A percentile compares a stretch with the other conserved stretches of the same genome.
Conservation (phyloP, 441 rosid species). For the Raphanus hybrid region DNA sequence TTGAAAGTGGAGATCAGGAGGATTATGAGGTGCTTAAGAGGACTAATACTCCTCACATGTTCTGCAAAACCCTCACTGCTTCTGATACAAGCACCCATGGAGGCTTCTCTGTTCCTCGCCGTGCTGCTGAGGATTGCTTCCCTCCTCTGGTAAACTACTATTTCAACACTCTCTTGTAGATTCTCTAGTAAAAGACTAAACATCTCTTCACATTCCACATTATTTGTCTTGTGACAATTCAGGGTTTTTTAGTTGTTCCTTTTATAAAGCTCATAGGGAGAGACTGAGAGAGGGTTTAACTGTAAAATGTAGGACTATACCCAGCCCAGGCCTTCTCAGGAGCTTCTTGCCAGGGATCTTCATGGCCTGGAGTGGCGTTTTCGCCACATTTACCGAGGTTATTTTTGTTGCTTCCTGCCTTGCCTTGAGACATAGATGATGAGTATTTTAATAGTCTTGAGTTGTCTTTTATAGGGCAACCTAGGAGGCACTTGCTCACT, state of each 20-base stretch:
- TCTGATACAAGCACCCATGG: constrained; percentile 99
- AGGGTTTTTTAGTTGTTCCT: not conserved
- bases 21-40: constrained; percentile 62
- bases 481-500: constrained; percentile 96
- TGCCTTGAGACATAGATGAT: not conserved
- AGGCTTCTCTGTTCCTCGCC: constrained; percentile 96
- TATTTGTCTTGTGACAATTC: not conserved
- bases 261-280: not conserved
- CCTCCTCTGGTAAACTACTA: constrained; percentile 81
- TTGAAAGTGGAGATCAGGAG: constrained; percentile 63
- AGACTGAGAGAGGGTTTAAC: constrained; percentile 16
- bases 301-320: constrained; percentile 68
- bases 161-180: not conserved
- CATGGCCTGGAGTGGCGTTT: constrained; percentile 94
- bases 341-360: constrained; percentile 93
- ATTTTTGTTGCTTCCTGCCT: not conserved
- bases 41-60: constrained; percentile 88
- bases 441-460: not conserved
- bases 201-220: not conserved
- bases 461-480: constrained; percentile 67
- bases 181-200: not conserved
- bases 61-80: constrained; percentile 98
- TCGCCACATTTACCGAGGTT: constrained; percentile 90
- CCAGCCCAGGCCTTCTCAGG: constrained; percentile 96
- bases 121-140: constrained; percentile 99